Conservation (phyloP, 2,329 filamentous ascomycete species). For the Colletotrichum zoysiae region DNA sequence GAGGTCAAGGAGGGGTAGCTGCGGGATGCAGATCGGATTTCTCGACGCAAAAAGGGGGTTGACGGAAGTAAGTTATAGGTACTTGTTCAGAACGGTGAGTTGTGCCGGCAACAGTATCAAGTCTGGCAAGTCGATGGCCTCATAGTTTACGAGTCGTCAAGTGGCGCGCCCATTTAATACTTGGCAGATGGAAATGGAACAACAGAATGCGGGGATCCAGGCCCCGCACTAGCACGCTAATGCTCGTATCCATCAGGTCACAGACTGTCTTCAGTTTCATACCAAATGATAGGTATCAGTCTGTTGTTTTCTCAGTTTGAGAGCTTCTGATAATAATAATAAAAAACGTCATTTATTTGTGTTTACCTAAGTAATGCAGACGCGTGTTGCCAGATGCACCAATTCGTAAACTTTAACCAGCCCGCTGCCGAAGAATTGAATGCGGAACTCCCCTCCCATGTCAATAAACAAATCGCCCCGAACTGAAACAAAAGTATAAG, state of each 20-base stretch:
- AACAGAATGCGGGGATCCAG: constrained; percentile 30
- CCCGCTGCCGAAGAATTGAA: background rate
- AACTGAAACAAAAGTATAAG: background rate
- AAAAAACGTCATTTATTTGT: constrained; percentile 4
- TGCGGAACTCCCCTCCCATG: constrained; percentile 5
- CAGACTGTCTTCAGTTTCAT: constrained; percentile 19
- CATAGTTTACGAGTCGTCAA: background rate
- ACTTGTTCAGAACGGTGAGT: background rate
- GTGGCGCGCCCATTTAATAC: constrained; percentile 14
- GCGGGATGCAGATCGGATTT: background rate
- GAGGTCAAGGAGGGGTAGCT: background rate
- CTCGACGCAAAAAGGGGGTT: too few relatives aligned
- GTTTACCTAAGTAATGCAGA: background rate
- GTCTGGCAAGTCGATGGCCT: background rate
- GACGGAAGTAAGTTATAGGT: background rate
- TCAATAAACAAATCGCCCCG: background rate
- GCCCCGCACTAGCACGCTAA: constrained; percentile 31
- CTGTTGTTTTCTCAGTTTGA: too few relatives aligned
- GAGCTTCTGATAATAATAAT: background rate
- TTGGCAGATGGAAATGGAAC: constrained; percentile 2
- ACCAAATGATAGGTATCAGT: background rate
- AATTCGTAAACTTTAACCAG: constrained; percentile 1
- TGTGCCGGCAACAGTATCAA: background rate
- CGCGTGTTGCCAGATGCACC: constrained; percentile 14
- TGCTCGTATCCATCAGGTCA: constrained; percentile 21